A percentile compares a stretch with the other conserved stretches of the same genome.
These are phyloP conservation scores for Cephaloascus fragrans DNA, from an alignment of 805 yeast genomes.

Conservation along the genomic window DNA sequence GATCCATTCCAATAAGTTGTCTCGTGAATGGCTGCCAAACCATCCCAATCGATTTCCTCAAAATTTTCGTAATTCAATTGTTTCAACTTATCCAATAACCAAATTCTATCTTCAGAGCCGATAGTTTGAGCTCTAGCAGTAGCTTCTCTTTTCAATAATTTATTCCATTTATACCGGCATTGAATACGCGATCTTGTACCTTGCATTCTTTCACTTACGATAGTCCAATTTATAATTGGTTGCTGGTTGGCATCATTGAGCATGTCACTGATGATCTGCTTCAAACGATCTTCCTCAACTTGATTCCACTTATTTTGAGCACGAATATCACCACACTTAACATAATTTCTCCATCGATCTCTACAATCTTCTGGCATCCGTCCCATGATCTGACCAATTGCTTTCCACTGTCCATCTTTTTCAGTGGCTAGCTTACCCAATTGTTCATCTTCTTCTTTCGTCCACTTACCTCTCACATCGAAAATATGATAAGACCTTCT, in stretches of 20 bases:
- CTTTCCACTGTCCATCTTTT: constrained; percentile 81
- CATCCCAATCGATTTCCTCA: constrained; percentile 44
- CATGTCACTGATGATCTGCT: constrained; percentile 42
- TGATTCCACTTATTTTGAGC: constrained; percentile 71
- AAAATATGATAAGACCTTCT: constrained; percentile 84
- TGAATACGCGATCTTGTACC: constrained; percentile 87
- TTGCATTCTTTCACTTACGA: constrained; percentile 81
- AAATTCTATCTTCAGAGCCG: constrained; percentile 34
- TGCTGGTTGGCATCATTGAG: constrained; percentile 20
- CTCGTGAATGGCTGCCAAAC: constrained; percentile 32
- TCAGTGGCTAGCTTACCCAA: constrained; percentile 54
- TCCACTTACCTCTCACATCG: constrained; percentile 86
- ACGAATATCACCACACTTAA: constrained; percentile 79
- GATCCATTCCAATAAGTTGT: constrained; percentile 41
- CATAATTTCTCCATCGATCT: constrained; percentile 92
- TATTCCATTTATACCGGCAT: constrained; percentile 93
- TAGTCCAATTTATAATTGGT: constrained; percentile 77
- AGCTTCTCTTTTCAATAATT: constrained; percentile 55
- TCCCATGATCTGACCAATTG: constrained; percentile 68
- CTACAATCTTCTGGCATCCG: constrained; percentile 98
- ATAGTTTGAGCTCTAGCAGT: constrained; percentile 28
- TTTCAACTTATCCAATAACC: constrained; percentile 38
- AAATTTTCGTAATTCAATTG: constrained; percentile 30
- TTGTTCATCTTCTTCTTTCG: constrained; percentile 64
- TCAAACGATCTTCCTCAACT: constrained; percentile 59